Base-by-base conservation (phyloP, 495 filamentous ascomycete genomes). In the Penicillium cinerascens region DNA sequence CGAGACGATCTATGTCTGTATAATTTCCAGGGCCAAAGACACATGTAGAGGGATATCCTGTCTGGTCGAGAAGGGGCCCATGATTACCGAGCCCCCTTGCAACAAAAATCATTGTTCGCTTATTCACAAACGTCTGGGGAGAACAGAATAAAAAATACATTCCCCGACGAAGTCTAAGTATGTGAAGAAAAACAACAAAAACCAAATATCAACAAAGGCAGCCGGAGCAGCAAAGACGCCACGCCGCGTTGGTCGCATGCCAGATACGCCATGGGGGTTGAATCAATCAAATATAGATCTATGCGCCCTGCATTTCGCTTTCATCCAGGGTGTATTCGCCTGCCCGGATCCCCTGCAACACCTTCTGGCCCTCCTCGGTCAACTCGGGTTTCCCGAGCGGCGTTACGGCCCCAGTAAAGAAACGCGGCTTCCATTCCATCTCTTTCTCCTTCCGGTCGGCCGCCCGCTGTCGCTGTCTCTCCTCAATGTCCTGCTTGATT, bases 401-500 rank as follows among this genome's bases (percentile, higher is more conserved):
- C 51, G 86, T 87, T 9, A 86, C 81, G 1, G 80, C 81, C 9
- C 84, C 83, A 4, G 82, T 87, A 66, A 98, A 98, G 70, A 96
- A 98, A 21, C 90, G 77, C n/a, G 93, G 93, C 52, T 85, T 78
- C 88, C 89, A 97, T 16, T 84, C 76, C 43, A 79, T 78, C 16
- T 80, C 76, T 9, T 76, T 78, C 11, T 73, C 76, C 53, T 88
- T 84, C 22, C 92, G 78, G 54, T 90, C 84, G n/a, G 87, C 82
- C 1, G 89, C 91, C 68, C 87, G 90, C 58, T 87, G 79, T 29
- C 92, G 79, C 68, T 98, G 92, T 17, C 82, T 80, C 61, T 98
- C 92, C 69, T 98, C 92, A 10, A 98, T 82, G 58, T 95, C 90
- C 41, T 89, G 82, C 71, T 98, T 98, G 39, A 91, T 69, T 35